These are phyloP conservation scores for Cinnamomum micranthum DNA, from an alignment of 164 flowering plant genomes.

Conservation along the genomic window DNA sequence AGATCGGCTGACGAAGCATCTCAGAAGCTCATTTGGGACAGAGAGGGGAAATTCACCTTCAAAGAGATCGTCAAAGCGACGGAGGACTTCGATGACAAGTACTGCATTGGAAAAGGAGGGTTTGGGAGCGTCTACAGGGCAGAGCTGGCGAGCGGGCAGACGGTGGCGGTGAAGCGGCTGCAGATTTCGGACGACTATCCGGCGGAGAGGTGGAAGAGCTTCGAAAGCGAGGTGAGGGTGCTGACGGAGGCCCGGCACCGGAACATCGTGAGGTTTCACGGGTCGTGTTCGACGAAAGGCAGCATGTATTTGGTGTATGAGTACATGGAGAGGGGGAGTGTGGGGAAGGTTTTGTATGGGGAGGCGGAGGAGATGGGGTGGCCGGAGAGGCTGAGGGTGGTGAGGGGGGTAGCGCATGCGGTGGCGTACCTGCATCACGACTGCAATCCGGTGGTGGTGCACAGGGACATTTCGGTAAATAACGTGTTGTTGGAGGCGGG, in stretches of 20 bases:
- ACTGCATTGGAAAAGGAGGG: conserved; percentile 27
- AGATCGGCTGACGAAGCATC: not conserved
- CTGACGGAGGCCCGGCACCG: conserved; percentile 28
- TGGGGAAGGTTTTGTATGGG: conserved; percentile 12
- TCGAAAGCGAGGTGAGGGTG: conserved; percentile 19
- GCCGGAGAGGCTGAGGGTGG: conserved; percentile 17
- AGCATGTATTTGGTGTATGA: conserved; percentile 30
- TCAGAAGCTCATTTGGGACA: conserved; percentile 17
- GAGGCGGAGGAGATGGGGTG: conserved; percentile 13
- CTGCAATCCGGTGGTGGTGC: conserved; percentile 3
- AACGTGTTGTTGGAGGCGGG: conserved; percentile 23
- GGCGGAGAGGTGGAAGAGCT: conserved; percentile 5
- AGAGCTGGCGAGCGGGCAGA: conserved; percentile 9
- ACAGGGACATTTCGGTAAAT: conserved; percentile 15
- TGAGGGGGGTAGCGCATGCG: conserved; percentile 27
- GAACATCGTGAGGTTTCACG: conserved; percentile 33
- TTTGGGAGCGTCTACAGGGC: conserved; percentile 30
- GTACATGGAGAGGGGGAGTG: conserved; percentile 28
- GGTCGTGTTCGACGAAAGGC: conserved; percentile 19
- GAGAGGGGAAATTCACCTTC: conserved; percentile 14
- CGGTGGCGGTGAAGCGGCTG: conserved; percentile 24
- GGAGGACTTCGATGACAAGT: conserved; percentile 20
- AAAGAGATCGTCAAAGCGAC: conserved; percentile 20
- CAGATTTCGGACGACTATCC: conserved; percentile 2
- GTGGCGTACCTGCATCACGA: conserved; percentile 20